These are phyloP conservation scores for Petunia axillaris DNA, from an alignment of 257 asterid species.

Conservation along the genomic window DNA sequence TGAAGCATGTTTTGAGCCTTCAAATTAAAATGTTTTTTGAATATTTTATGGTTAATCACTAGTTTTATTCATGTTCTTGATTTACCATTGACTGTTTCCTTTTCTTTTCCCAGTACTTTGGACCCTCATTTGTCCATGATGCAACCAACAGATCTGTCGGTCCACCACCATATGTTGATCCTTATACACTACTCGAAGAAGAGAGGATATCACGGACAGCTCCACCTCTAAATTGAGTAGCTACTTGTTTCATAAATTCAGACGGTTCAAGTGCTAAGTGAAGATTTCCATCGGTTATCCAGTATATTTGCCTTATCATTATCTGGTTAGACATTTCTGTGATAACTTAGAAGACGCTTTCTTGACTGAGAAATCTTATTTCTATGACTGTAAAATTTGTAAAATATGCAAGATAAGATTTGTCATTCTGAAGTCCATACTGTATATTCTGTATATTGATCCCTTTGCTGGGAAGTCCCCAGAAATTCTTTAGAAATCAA, in stretches of 20 bases:
- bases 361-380: conserved; percentile 21
- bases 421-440: neutral
- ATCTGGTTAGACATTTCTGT: conserved; percentile 24
- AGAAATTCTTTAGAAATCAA: neutral
- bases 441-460: conserved; percentile 13
- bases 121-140: conserved; percentile 74
- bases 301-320: conserved; percentile 22
- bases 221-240: conserved; percentile 62
- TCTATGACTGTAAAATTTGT: conserved; percentile 21
- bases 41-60: neutral
- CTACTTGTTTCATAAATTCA: conserved; percentile 34
- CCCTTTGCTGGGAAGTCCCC: neutral
- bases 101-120: conserved; percentile 70
- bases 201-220: conserved; percentile 67
- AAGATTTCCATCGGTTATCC: conserved; percentile 34
- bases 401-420: conserved; percentile 14
- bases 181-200: conserved; percentile 81
- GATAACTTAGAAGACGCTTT: conserved; percentile 1
- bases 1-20: neutral
- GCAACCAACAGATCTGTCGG: conserved; percentile 41
- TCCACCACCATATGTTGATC: conserved; percentile 70
- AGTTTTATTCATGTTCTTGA: neutral
- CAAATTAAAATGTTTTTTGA: neutral
- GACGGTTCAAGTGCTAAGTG: conserved; percentile 28
- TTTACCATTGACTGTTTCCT: conserved; percentile 17